phyloP scores from a whole-genome alignment of 441 rosid species.

The Gossypium laxum region DNA sequence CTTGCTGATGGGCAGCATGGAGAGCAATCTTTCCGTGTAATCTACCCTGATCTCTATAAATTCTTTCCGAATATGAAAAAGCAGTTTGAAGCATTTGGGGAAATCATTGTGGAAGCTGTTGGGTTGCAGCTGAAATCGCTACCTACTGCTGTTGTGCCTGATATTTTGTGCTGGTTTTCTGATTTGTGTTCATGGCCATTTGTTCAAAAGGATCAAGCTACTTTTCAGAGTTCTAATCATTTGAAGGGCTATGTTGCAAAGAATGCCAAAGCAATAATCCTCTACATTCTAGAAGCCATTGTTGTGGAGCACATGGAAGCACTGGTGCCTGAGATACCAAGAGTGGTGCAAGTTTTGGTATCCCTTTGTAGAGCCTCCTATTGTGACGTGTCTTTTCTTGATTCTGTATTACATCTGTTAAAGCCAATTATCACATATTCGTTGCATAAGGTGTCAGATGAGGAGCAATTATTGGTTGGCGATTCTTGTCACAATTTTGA shows the following conservation, averaged over 20 bases:
- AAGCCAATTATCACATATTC: conserved; percentile 74
- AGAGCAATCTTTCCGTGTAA: conserved; percentile 43
- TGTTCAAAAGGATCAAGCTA: conserved; percentile 24
- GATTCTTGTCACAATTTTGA: conserved; percentile 62
- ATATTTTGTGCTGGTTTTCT: conserved; percentile 80
- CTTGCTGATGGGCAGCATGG: conserved; percentile 25
- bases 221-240: conserved; percentile 26
- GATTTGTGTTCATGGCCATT: conserved; percentile 63
- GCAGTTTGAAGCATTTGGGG: conserved; percentile 61
- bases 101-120: conserved; percentile 69
- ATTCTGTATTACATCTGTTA: conserved; percentile 42
- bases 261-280: conserved; percentile 69
- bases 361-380: conserved; percentile 59
- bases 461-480: conserved; percentile 37
- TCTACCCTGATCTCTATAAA: conserved; percentile 57
- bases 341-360: conserved; percentile 58
- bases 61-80: conserved; percentile 65
- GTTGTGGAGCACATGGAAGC: conserved; percentile 70
- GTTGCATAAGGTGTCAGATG: conserved; percentile 45
- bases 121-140: conserved; percentile 61
- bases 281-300: conserved; percentile 63
- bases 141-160: conserved; percentile 53
- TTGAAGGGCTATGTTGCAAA: conserved; percentile 57
- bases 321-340: conserved; percentile 74
- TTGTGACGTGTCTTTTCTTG: conserved; percentile 60